A percentile compares a stretch with the other conserved stretches of the same genome.
These are phyloP conservation scores for Annona squamosa DNA, from an alignment of 164 flowering plant genomes.

Conservation along the genomic window DNA sequence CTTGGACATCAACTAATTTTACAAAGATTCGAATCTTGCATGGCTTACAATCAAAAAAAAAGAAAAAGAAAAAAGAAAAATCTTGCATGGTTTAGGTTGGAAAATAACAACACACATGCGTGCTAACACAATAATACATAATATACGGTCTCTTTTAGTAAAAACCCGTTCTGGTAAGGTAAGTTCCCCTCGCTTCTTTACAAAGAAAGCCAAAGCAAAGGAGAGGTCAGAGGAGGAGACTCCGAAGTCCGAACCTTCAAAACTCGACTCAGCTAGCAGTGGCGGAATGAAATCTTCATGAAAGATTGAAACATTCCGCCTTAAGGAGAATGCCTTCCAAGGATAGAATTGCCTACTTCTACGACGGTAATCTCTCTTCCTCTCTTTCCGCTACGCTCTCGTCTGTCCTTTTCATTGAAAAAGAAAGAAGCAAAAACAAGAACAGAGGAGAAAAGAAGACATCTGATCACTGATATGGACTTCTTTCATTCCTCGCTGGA, in stretches of 20 bases:
- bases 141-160: too few species aligned
- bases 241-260: not conserved
- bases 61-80: too few species aligned
- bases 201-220: not conserved
- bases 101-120: too few species aligned
- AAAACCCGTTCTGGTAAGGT: too few species aligned
- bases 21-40: too few species aligned
- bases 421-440: not conserved
- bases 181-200: too few species aligned
- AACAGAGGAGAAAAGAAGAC: not conserved
- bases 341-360: constrained; percentile 81
- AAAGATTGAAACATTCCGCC: not conserved
- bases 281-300: not conserved
- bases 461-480: not conserved
- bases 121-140: too few species aligned
- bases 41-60: too few species aligned
- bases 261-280: not conserved
- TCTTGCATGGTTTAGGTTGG: too few species aligned
- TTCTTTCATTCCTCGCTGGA: not conserved
- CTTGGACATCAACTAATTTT: too few species aligned
- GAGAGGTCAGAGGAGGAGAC: not conserved
- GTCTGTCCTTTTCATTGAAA: not conserved
- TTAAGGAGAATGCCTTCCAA: constrained; percentile 56
- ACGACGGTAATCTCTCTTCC: constrained; percentile 54
- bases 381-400: not conserved